Conservation (phyloP, 371 early-diverging fungal genomes). For the Synchytrium microbalum region DNA sequence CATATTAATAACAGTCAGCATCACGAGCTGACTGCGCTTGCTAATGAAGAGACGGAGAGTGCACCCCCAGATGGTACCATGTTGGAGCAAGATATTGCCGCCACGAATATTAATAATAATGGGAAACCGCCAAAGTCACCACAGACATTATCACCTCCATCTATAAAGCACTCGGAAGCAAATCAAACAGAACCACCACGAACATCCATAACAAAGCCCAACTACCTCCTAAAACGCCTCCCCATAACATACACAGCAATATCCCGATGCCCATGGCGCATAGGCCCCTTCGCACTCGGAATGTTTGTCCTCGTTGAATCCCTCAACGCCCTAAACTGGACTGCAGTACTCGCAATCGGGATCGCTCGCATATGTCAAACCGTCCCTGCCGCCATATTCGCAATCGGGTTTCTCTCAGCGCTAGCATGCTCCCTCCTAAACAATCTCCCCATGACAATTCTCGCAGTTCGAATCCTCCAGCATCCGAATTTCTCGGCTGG, state of each 20-base stretch:
- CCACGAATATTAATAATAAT: neutral
- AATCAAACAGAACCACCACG: neutral
- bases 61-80: neutral
- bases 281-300: constrained; percentile 67
- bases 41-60: neutral
- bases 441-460: constrained; percentile 72
- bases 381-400: constrained; percentile 56
- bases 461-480: constrained; percentile 53
- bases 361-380: constrained; percentile 47
- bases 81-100: neutral
- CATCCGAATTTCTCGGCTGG: constrained; percentile 15
- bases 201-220: too few relatives aligned
- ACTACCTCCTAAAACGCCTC: constrained; percentile 18
- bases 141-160: neutral
- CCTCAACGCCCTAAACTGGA: constrained; percentile 58
- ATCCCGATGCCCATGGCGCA: constrained; percentile 62
- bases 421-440: constrained; percentile 68
- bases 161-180: neutral
- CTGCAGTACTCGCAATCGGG: constrained; percentile 52
- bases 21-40: neutral
- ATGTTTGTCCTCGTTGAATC: constrained; percentile 79
- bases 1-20: neutral
- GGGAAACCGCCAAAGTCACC: too few relatives aligned
- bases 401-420: constrained; percentile 53
- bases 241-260: constrained; percentile 47